A percentile compares a stretch with the other conserved stretches of the same genome.
These are phyloP conservation scores for Cyberlindnera subsufficiens DNA, from an alignment of 805 yeast genomes.

Conservation along the genomic window DNA sequence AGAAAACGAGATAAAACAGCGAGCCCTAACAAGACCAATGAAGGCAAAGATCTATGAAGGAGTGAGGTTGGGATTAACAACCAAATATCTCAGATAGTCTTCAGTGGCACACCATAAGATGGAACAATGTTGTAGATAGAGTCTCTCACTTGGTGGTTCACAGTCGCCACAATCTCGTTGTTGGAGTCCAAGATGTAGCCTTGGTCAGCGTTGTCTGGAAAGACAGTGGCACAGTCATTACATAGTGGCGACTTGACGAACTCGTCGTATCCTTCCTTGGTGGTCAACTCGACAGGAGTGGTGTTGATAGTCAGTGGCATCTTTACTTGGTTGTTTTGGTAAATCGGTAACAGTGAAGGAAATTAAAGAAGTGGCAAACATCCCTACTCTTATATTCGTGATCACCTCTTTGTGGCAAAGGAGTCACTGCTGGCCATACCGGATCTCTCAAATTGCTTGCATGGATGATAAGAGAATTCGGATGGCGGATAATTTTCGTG, in stretches of 20 bases:
- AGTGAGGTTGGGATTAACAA: not conserved
- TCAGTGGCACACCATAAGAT: slow-evolving; percentile 6
- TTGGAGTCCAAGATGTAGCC: slow-evolving; percentile 30
- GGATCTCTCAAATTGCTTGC: no score
- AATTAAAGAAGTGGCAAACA: no score
- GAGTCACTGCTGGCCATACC: no score
- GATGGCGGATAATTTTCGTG: no score
- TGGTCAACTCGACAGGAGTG: slow-evolving; percentile 35
- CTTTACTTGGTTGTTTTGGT: not conserved
- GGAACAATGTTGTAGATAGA: slow-evolving; percentile 19
- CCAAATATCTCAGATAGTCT: not conserved
- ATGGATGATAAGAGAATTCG: no score
- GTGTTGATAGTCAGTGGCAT: slow-evolving; percentile 15
- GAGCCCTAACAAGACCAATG: not conserved
- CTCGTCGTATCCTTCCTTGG: slow-evolving; percentile 33
- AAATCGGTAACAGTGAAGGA: no score
- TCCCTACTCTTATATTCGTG: no score
- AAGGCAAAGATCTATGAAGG: not conserved
- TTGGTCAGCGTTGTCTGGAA: slow-evolving; percentile 29
- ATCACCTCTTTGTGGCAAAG: no score
- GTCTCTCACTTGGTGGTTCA: slow-evolving; percentile 32
- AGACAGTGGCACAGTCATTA: slow-evolving; percentile 28
- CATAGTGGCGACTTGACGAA: slow-evolving; percentile 29
- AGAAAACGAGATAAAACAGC: not conserved
- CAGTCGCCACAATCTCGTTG: slow-evolving; percentile 32